Evolutionary conservation across 75 land plant species (phyloP), one percentile per base, ranked within the genome.

Genomic region (Picea glauca): DNA sequence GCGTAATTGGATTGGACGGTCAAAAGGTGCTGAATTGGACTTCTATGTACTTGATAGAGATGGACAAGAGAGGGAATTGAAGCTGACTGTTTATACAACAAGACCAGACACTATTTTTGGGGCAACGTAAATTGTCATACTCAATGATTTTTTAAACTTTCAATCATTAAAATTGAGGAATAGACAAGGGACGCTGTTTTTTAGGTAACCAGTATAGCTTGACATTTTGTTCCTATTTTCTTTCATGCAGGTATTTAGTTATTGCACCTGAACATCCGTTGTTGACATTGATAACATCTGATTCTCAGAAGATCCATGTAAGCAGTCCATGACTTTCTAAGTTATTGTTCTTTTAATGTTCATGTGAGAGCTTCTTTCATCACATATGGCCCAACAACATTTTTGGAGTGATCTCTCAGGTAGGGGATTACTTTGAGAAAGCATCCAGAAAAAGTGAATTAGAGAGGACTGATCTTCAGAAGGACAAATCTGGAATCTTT

Each of bases 21-120:
- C 98, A 75, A 93, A 96, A 82, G 98, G 98, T 61, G 98, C 98
- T 60, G 98, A 96, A 78, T 9, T 96, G 79, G 88, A 89, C 54
- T 96, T 96, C 58, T 58, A 17, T 78, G 83, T 94, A 33, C 68
- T 90, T 57, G 84, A 89, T 59, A 14, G 61, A 38, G 75, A 83
- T 82, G 98, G 93, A 61, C 23, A 78, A 18, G 87, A 80, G 76
- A 78, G 23, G 5, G 85, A 78, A 76, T 38, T 76, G 62, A 92
- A 83, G 60, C 77, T 96, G 66, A 81, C 84, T 38, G 93, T 94
- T 31, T 96, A 85, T 83, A 96, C 98, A 18, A 96, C 98, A 20
- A 90, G 98, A 79, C 96, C 98, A 46, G 96, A 96, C 70, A 96
- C 98, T 61, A 70, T 96, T 40, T 96, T 96, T 87, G 98, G 98